Percentiles rank a stretch among this genome's conserved stretches.
Conservation (phyloP, 495 filamentous ascomycete genomes). For the Elasticomyces elasticus region DNA sequence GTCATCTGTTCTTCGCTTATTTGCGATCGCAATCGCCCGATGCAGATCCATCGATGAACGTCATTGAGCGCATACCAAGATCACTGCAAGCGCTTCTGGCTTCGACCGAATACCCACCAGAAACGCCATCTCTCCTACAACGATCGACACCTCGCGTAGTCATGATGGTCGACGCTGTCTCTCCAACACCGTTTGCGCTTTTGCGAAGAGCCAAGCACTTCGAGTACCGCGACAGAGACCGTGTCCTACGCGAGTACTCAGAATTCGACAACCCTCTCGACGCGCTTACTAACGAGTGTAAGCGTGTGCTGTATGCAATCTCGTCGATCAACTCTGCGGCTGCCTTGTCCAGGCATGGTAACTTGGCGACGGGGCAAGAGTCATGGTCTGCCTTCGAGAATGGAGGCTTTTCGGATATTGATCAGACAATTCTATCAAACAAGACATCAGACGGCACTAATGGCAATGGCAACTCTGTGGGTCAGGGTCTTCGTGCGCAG, state of each 20-base stretch:
- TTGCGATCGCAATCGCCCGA: conserved; percentile 81
- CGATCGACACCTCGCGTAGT: conserved; percentile 76
- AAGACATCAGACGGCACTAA: conserved; percentile 7
- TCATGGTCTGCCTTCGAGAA: conserved; percentile 97
- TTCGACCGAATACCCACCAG: conserved; percentile 90
- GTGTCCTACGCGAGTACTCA: conserved; percentile 69
- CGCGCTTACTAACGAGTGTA: conserved; percentile 86
- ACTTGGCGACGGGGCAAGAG: conserved; percentile 53
- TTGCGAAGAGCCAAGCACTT: conserved; percentile 89
- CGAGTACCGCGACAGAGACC: conserved; percentile 83
- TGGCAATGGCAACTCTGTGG: conserved; percentile 17
- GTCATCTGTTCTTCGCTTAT: conserved; percentile 96
- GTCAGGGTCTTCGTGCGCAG: conserved; percentile 44
- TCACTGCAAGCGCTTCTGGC: conserved; percentile 82
- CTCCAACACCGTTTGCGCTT: conserved; percentile 85
- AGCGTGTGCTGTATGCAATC: conserved; percentile 78
- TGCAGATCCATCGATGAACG: conserved; percentile 53
- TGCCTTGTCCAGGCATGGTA: conserved; percentile 34
- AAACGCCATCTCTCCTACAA: conserved; percentile 66
- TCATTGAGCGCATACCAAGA: conserved; percentile 74
- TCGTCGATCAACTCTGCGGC: conserved; percentile 75
- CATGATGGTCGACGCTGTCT: conserved; percentile 94
- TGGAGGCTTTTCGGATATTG: conserved; percentile 70
- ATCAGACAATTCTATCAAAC: conserved; percentile 11
- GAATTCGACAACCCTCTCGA: conserved; percentile 81